Conservation (phyloP, 2,329 filamentous ascomycete genomes). For the Drechslerella dactyloides region DNA sequence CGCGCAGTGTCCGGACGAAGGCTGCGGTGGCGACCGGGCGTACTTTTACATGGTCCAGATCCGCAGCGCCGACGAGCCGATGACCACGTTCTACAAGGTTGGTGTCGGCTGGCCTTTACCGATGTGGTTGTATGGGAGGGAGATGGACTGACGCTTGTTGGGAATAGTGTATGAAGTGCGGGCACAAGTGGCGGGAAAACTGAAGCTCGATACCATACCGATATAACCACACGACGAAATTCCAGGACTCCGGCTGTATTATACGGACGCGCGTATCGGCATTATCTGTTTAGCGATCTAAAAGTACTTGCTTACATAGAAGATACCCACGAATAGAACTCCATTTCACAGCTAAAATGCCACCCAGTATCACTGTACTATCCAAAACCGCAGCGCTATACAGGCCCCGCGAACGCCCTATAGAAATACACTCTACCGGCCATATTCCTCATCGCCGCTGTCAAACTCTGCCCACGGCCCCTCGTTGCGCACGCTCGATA, state of each 20-base stretch:
- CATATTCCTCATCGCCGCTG: background rate
- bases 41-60: constrained; percentile 98
- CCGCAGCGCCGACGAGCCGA: constrained; percentile 95
- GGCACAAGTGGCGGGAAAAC: constrained; percentile 71
- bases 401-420: too few relatives aligned
- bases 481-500: background rate
- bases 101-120: constrained; percentile 51
- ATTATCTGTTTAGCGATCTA: too few relatives aligned
- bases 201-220: constrained; percentile 56
- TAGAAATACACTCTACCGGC: too few relatives aligned
- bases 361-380: too few relatives aligned
- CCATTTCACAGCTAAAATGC: too few relatives aligned
- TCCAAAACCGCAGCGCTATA: too few relatives aligned
- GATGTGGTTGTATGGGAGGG: constrained; percentile 24
- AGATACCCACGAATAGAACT: too few relatives aligned
- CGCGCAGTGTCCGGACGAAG: constrained; percentile 80
- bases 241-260: too few relatives aligned
- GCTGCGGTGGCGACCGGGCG: constrained; percentile 81
- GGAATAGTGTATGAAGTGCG: constrained; percentile 70
- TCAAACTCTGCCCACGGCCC: background rate
- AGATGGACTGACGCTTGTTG: constrained; percentile 13
- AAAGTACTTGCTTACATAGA: too few relatives aligned
- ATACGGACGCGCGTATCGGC: too few relatives aligned
- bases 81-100: constrained; percentile 95
- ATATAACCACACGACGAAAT: background rate